Evolutionary conservation across 2,329 filamentous ascomycete genomes (phyloP).

Genomic region (Alternaria dauci): DNA sequence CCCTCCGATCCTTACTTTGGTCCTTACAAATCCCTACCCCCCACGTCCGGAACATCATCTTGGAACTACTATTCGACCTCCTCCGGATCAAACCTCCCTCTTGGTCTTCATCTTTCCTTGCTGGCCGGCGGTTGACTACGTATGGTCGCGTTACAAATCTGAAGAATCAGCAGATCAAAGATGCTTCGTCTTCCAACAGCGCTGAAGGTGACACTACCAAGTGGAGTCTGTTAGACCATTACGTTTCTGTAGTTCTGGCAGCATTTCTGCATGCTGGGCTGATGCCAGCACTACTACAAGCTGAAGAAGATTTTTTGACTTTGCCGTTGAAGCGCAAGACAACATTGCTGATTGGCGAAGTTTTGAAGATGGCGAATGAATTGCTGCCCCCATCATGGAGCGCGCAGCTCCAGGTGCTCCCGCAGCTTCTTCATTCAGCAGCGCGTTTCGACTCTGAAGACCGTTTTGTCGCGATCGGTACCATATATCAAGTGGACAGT

Average conservation of each 20-base stretch:
- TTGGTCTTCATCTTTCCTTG: slow-evolving; percentile 95
- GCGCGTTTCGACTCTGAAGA: slow-evolving; percentile 74
- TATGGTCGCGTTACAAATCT: slow-evolving; percentile 94
- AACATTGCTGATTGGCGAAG: slow-evolving; percentile 88
- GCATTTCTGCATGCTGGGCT: slow-evolving; percentile 85
- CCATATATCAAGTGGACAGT: slow-evolving; percentile 97
- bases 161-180: slow-evolving; percentile 66
- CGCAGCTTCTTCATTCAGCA: slow-evolving; percentile 81
- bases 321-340: slow-evolving; percentile 83
- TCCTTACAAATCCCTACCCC: slow-evolving; percentile 68
- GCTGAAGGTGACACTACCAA: slow-evolving; percentile 70
- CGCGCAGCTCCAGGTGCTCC: slow-evolving; percentile 83
- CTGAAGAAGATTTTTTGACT: slow-evolving; percentile 73
- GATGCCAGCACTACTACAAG: slow-evolving; percentile 60
- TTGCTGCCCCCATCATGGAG: slow-evolving; percentile 85
- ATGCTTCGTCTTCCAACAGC: slow-evolving; percentile 69
- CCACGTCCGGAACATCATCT: slow-evolving; percentile 74
- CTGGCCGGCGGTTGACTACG: slow-evolving; percentile 89
- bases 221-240: slow-evolving; percentile 87
- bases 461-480: slow-evolving; percentile 83
- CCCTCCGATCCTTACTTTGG: slow-evolving; percentile 80
- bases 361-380: slow-evolving; percentile 86
- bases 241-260: slow-evolving; percentile 86
- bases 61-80: slow-evolving; percentile 85
- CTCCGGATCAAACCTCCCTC: slow-evolving; percentile 90